Base-by-base conservation (phyloP, 2,329 filamentous ascomycete species). In the Arachnomyces sp. region DNA sequence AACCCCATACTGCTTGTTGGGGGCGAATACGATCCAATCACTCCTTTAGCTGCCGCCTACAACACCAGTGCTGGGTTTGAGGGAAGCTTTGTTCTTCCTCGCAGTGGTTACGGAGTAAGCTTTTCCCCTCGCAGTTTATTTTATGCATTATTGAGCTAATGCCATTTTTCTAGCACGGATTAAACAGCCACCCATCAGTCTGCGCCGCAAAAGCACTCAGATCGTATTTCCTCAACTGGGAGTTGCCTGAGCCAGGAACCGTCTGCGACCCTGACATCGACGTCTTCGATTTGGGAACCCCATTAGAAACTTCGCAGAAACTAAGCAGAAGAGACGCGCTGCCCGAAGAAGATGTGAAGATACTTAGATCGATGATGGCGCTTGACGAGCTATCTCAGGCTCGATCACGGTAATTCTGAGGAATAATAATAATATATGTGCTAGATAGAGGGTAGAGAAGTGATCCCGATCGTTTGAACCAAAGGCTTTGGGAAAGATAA, bases 161-260 rank as follows among this genome's bases (percentile, higher is more conserved):
- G 25, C 30, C 31, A 39, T n/a, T 32, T 16, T 28, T 25, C 12
- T 14, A 41, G 42, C 43, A 54, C 35, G 33, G 36, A 21, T 55
- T 50, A 2, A 3, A 18, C 58, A 5, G 45, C 41, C 44, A 53
- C 3, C 54, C 56, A 3, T 65, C 59, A 1, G 37, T 47, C 9
- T 67, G 64, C 44, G 55, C 52, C 3, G 40, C 52, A 5, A 43
- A 46, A 29, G 44, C 49, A 4, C 52, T 60, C 2, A 41, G 47
- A 16, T 49, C 47, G 7, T 67, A 66, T 42, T 67, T 62, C 49
- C 37, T 36, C 3, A 51, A 65, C 32, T 61, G 61, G 3, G 57
- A 51, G 2, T 38, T 67, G 16, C 65, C 63, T 2, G 37, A 52
- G 21, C 43, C 47, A 3, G 57, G 55, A 4, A 60, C 53, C 11